Percentiles rank a stretch among this genome's conserved stretches.
Conservation (phyloP, 441 rosid genomes). For the Kokia cookei region DNA sequence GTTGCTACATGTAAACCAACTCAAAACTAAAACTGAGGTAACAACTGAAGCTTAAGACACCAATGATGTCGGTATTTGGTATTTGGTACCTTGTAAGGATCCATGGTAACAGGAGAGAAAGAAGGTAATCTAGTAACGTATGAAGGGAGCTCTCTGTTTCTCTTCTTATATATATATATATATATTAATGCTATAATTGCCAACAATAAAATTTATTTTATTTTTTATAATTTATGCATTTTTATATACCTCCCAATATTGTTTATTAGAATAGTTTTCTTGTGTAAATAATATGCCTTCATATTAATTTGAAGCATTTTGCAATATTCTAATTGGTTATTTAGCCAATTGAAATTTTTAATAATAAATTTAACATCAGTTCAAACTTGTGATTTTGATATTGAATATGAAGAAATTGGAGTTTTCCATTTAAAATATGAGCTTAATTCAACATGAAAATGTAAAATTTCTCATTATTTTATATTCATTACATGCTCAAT, state of each 20-base stretch:
- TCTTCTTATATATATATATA: neutral
- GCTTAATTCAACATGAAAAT: no score
- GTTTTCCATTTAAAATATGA: neutral
- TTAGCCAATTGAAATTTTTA: neutral
- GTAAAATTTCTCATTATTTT: no score
- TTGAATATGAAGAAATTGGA: no score
- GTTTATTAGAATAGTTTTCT: neutral
- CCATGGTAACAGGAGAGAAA: neutral
- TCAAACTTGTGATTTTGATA: no score
- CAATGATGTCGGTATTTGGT: neutral
- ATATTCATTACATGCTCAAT: neutral
- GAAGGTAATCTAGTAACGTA: neutral
- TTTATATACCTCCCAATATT: neutral
- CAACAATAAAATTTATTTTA: no score
- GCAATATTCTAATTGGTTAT: neutral
- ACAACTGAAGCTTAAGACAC: neutral
- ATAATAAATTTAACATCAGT: no score
- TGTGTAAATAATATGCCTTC: neutral
- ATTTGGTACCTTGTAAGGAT: conserved; percentile 1
- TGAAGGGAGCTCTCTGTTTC: neutral
- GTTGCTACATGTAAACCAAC: neutral
- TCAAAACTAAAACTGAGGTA: neutral
- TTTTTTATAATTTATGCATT: no score
- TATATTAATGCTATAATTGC: neutral
- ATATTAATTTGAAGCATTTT: neutral